A percentile compares a stretch with the other conserved stretches of the same genome.
These are phyloP conservation scores for Leptosphaerulina australis DNA, from an alignment of 2,329 filamentous ascomycete species.

Conservation along the genomic window DNA sequence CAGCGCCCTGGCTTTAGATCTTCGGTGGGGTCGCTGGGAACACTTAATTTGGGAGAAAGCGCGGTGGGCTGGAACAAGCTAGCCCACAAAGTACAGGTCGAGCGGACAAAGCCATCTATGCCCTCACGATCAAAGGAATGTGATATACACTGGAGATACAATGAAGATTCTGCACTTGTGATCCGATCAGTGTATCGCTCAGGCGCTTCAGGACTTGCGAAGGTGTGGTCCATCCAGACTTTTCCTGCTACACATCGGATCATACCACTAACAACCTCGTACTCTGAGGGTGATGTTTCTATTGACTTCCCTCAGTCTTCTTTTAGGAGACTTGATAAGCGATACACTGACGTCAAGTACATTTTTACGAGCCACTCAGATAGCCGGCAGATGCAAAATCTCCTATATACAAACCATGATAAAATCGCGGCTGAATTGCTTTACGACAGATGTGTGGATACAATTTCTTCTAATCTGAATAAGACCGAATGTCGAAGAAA, in stretches of 20 bases:
- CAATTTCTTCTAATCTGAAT: constrained; percentile 36
- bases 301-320: constrained; percentile 40
- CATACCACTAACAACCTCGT: constrained; percentile 40
- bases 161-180: constrained; percentile 36
- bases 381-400: constrained; percentile 34
- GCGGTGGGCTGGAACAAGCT: constrained; percentile 41
- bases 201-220: constrained; percentile 10
- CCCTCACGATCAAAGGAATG: constrained; percentile 23
- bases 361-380: constrained; percentile 25
- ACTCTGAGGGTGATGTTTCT: constrained; percentile 35
- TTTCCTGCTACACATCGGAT: constrained; percentile 41
- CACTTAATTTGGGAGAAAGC: constrained; percentile 33
- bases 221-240: constrained; percentile 36
- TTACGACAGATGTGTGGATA: constrained; percentile 34
- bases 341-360: constrained; percentile 40
- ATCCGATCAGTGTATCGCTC: constrained; percentile 36
- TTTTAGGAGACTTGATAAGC: constrained; percentile 34
- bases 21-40: constrained; percentile 35
- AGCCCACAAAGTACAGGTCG: constrained; percentile 36
- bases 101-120: constrained; percentile 25
- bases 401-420: constrained; percentile 44
- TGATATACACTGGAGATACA: constrained; percentile 37
- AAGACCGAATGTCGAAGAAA: constrained; percentile 38
- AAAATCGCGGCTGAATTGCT: constrained; percentile 34
- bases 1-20: no score